Base-by-base conservation (phyloP, 257 asterid species). In the Solanum medicagineum region DNA sequence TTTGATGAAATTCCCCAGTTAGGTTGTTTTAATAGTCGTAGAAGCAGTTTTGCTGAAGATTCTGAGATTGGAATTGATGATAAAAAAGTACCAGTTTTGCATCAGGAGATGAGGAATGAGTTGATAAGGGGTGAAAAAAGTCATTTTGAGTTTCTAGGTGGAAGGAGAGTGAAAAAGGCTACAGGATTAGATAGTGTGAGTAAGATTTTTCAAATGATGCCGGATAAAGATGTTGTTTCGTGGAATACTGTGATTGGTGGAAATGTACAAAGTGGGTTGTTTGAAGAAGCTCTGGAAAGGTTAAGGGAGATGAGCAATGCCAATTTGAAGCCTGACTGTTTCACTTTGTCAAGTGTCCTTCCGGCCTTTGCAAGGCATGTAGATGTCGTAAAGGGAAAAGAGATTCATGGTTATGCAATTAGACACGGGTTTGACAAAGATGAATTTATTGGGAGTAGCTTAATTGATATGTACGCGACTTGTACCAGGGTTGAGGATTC, bases 221-320 rank as follows among this genome's bases (percentile, higher is more conserved):
- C 93, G 1, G 82, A 66, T 59, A 90, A 90, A 88, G 99, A 96
- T 87, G 88, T 87, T 81, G 99, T 95, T 84, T 94, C 99, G 3
- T 96, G 98, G 98, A 96, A 94, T 92, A 93, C 97, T 1, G 93
- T 94, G 40, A 92, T 94, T 45, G 97, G 93, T 69, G 98, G 97
- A 45, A 86, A 71, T 82, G 88, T 90, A 84, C 94, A 93, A 79
- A 91, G 90, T 57, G 90, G 94, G 86, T 88, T 88, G 93, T 77
- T 88, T 79, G 88, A 82, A 86, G 95, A 93, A 87, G 98, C 95
- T 89, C 56, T 96, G 56, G 86, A 80, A 70, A 89, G 88, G 80
- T 83, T 96, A 74, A 91, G 92, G 92, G 92, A 91, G 57, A 96
- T 94, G 99, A 93, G 94, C 56, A 86, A 80, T 51, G 91, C 89